Evolutionary conservation across 163 green algal species (phyloP), one percentile per base, ranked within the genome.

Genomic region (Volvox carteri): DNA sequence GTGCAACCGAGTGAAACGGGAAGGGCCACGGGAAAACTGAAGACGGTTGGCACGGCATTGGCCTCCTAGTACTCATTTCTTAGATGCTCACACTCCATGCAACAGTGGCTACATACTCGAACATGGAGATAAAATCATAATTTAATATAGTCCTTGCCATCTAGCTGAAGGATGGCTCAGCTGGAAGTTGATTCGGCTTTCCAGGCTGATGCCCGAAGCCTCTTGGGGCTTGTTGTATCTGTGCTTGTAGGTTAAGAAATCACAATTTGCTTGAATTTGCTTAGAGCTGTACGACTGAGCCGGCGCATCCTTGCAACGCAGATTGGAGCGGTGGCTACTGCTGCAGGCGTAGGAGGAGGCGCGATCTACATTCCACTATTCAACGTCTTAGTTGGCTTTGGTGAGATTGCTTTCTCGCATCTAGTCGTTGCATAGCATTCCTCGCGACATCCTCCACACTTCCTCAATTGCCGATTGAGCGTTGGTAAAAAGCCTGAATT

Each of bases 351-450:
- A 8, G 83, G 83, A 30, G 83, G 83, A 46, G 83, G 83, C 7
- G 83, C 83, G 3, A 88, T 88, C 12, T 88, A 76, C 52, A 88
- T 83, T 65, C 83, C 83, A 2, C 46, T 88, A 7, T 88, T 88
- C 50, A 88, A 88, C n/a, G 52, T 74, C 2, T 37, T 92, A 14
- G 50, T 92, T 28, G 88, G 88, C 14, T 92, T 92, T 50, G 52
- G 88, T 92, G 30, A 80, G 86, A 35, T 25, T 8, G 8, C 21
- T 33, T 14, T n/a, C n/a, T n/a, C n/a, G n/a, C n/a, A n/a, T n/a
- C n/a, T n/a, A n/a, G n/a, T n/a, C n/a, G n/a, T n/a, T n/a, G n/a
- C n/a, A n/a, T n/a, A n/a, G n/a, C n/a, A n/a, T n/a, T n/a, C n/a
- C n/a, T n/a, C n/a, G n/a, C n/a, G n/a, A n/a, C n/a, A n/a, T n/a